Percentiles rank a stretch among this genome's conserved stretches.
Evolutionary conservation across 2,329 filamentous ascomycete genomes (phyloP).

Genomic region (Arthrobotrys conoides): DNA sequence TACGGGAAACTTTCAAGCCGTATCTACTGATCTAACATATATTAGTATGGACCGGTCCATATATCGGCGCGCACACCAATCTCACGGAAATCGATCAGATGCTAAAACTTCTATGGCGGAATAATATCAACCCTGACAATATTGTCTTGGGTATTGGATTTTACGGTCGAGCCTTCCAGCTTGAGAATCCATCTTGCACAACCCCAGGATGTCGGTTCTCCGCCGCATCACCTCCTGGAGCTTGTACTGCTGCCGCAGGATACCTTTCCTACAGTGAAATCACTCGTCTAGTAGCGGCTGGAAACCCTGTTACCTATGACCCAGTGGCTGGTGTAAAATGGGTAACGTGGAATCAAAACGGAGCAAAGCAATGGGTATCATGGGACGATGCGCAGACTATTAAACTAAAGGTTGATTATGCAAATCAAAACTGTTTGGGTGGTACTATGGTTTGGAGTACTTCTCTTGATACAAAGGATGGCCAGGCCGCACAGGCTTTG

Average conservation of each 20-base stretch:
- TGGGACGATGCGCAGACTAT: conserved; percentile 62
- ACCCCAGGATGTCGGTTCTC: conserved; percentile 63
- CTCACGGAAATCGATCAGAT: conserved; percentile 65
- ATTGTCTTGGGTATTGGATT: conserved; percentile 62
- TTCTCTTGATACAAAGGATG: conserved; percentile 12
- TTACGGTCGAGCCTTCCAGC: conserved; percentile 62
- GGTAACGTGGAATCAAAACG: conserved; percentile 45
- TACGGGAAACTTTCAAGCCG: background rate
- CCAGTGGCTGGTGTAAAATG: conserved; percentile 36
- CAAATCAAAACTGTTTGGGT: conserved; percentile 64
- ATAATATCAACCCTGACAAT: conserved; percentile 54
- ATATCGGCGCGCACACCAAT: conserved; percentile 64
- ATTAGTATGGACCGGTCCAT: conserved; percentile 47
- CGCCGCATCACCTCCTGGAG: conserved; percentile 17
- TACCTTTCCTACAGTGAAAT: conserved; percentile 43
- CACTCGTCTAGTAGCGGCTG: conserved; percentile 7
- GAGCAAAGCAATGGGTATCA: conserved; percentile 39
- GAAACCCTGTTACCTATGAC: conserved; percentile 28
- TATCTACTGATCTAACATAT: conserved; percentile 16
- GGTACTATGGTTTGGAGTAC: conserved; percentile 64
- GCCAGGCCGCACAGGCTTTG: conserved; percentile 12
- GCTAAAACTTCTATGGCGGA: conserved; percentile 65
- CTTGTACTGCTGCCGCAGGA: conserved; percentile 28
- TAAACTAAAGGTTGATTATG: conserved; percentile 63
- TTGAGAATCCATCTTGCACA: conserved; percentile 62